phyloP scores from a whole-genome alignment of 768 basidiomycete genomes.

The Boletus reticuloceps region DNA sequence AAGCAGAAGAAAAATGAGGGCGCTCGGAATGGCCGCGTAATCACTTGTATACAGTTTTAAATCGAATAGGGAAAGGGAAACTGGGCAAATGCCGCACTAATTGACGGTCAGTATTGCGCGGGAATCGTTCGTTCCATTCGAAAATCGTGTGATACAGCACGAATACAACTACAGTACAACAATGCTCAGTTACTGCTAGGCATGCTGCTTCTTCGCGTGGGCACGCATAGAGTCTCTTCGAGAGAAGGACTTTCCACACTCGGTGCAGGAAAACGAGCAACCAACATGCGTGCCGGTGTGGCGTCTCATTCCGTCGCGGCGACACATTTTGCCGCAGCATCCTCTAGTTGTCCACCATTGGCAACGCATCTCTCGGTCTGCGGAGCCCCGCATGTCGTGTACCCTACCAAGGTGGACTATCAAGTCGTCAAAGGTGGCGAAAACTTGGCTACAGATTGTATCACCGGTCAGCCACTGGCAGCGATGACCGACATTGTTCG shows the following conservation, averaged over 20 bases:
- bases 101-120: too few species aligned
- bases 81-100: too few species aligned
- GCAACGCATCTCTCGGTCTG: not conserved
- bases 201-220: conserved; percentile 2
- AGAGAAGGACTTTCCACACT: conserved; percentile 3
- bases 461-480: conserved; percentile 7
- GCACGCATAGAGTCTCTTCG: not conserved
- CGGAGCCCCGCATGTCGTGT: conserved; percentile 6
- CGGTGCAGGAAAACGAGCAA: not conserved
- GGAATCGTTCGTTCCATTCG: too few species aligned
- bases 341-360: not conserved
- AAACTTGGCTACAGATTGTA: not conserved
- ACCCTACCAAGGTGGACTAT: not conserved
- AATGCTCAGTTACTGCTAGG: too few species aligned
- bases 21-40: too few species aligned
- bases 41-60: too few species aligned
- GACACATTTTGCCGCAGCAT: not conserved
- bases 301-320: not conserved
- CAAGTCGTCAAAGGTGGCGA: not conserved
- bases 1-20: too few species aligned
- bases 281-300: conserved; percentile 8
- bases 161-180: too few species aligned
- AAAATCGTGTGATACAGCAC: too few species aligned
- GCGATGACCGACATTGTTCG: not conserved
- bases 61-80: too few species aligned